Evolutionary conservation across 768 basidiomycete genomes (phyloP).

Genomic region (Krasilnikovozyma curviuscula): DNA sequence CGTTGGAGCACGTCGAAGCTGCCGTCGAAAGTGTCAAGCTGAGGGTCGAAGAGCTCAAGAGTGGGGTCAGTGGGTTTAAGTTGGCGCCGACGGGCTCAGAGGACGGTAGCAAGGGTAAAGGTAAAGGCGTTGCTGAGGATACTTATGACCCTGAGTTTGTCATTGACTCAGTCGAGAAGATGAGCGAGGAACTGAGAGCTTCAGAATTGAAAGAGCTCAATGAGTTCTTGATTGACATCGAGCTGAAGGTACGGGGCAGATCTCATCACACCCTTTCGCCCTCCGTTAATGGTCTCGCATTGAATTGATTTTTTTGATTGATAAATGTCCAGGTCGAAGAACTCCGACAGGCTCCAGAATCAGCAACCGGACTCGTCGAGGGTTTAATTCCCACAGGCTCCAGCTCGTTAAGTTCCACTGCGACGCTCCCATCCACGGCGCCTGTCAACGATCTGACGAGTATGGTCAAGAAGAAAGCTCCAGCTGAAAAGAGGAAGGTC

Average conservation of each 20-base stretch:
- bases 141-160: constrained; percentile 3
- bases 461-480: constrained; percentile 78
- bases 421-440: constrained; percentile 28
- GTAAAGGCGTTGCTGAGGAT: constrained; percentile 21
- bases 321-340: constrained; percentile 58
- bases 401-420: neutral
- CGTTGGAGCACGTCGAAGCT: constrained; percentile 59
- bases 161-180: constrained; percentile 38
- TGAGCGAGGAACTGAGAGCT: constrained; percentile 56
- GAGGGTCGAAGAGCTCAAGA: constrained; percentile 14
- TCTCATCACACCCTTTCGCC: neutral
- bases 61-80: neutral
- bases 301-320: neutral
- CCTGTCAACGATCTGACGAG: constrained; percentile 64
- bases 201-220: constrained; percentile 59
- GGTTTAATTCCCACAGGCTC: neutral
- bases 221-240: constrained; percentile 58
- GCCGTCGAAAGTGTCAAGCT: constrained; percentile 50
- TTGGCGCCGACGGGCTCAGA: constrained; percentile 28
- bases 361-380: constrained; percentile 19
- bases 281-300: neutral
- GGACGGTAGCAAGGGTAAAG: constrained; percentile 55
- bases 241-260: constrained; percentile 45
- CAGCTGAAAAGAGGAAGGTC: no score
- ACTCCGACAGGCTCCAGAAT: constrained; percentile 53